A percentile compares a stretch with the other conserved stretches of the same genome.
Evolutionary conservation across 805 yeast genomes (phyloP).

Genomic region (Kuraishia piskuri): DNA sequence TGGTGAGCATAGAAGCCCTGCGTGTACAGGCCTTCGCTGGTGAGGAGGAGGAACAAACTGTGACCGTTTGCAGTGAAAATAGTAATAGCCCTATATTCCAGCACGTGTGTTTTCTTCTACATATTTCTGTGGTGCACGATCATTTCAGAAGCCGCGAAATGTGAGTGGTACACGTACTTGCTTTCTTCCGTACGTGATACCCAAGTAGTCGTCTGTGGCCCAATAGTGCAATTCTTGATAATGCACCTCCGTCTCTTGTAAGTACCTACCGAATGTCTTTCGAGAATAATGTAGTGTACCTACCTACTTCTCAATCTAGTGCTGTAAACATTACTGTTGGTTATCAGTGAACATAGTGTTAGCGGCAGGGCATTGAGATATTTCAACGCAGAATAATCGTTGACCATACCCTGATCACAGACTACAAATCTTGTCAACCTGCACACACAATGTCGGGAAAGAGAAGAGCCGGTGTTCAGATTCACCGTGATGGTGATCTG

Average conservation of each 20-base stretch:
- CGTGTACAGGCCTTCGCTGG: not conserved
- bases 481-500: slow-evolving; percentile 30
- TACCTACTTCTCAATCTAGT: too few species aligned
- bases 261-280: too few species aligned
- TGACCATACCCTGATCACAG: not conserved
- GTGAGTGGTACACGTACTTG: too few species aligned
- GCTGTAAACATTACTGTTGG: not conserved
- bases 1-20: not conserved
- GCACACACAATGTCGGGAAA: slow-evolving; percentile 42
- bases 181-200: too few species aligned
- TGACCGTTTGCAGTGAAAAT: not conserved
- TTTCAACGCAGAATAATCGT: not conserved
- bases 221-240: too few species aligned
- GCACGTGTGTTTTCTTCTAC: too few species aligned
- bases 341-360: not conserved
- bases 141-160: too few species aligned
- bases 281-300: not conserved
- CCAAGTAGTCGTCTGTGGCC: too few species aligned
- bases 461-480: slow-evolving; percentile 58
- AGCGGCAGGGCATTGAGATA: not conserved
- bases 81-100: not conserved
- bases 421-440: not conserved
- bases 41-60: not conserved
- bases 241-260: too few species aligned
- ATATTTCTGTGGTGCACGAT: too few species aligned